Conservation (phyloP, 495 filamentous ascomycete species). For the Symbiotaphrina buchneri region DNA sequence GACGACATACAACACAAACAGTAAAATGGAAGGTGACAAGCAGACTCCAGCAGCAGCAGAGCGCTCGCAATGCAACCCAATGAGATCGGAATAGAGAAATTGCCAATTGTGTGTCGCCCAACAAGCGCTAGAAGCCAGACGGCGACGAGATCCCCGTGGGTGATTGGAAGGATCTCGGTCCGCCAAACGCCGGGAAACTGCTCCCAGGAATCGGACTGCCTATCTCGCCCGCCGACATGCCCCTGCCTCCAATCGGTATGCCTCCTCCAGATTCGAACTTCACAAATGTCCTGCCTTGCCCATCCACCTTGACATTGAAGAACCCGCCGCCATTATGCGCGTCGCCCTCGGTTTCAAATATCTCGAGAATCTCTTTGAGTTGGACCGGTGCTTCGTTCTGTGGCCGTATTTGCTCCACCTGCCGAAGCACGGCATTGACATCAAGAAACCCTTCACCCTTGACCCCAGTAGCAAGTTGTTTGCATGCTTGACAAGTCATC, state of each 20-base stretch:
- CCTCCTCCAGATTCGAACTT: constrained; percentile 32
- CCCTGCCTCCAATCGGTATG: constrained; percentile 6
- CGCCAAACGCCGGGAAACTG: constrained; percentile 10
- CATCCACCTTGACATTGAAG: constrained; percentile 39
- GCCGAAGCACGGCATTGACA: constrained; percentile 37
- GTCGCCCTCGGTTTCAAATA: constrained; percentile 82
- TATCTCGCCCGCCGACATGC: constrained; percentile 14
- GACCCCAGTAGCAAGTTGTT: constrained; percentile 21
- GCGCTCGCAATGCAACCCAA: no score
- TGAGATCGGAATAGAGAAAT: no score
- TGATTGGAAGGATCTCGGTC: constrained; percentile 2
- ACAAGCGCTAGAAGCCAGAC: constrained; percentile 6
- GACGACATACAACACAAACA: no score
- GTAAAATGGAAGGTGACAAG: no score
- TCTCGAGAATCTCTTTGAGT: constrained; percentile 58
- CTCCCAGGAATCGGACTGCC: constrained; percentile 15
- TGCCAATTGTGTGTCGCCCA: no score
- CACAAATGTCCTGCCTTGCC: constrained; percentile 26
- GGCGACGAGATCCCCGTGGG: constrained; percentile 3
- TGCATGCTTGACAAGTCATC: constrained; percentile 35
- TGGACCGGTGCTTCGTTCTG: constrained; percentile 32
- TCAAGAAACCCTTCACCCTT: constrained; percentile 36
- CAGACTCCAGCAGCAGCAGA: no score
- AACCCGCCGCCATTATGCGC: constrained; percentile 69
- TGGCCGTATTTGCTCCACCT: constrained; percentile 36